These are phyloP conservation scores for Microdochium bolleyi DNA, from an alignment of 2,329 filamentous ascomycete genomes.

Conservation along the genomic window DNA sequence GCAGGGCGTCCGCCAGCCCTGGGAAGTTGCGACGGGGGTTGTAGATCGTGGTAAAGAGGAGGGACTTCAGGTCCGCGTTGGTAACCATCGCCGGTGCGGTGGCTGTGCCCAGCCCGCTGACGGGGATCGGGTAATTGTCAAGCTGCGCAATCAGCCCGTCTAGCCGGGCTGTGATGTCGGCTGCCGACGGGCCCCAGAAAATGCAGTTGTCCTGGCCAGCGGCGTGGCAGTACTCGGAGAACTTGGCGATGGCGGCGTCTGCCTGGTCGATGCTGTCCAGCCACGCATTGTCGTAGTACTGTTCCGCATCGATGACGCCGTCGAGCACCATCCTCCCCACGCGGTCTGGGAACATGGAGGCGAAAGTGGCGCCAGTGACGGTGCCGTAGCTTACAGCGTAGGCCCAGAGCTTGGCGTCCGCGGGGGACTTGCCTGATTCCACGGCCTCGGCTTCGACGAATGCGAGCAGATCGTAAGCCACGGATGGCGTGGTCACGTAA, in stretches of 20 bases:
- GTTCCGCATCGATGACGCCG: slow-evolving; percentile 13
- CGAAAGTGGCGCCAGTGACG: slow-evolving; percentile 19
- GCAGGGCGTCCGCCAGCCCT: slow-evolving; percentile 15
- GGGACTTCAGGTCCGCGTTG: slow-evolving; percentile 18
- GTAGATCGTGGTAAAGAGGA: slow-evolving; percentile 15
- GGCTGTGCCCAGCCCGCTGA: slow-evolving; percentile 9
- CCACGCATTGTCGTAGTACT: slow-evolving; percentile 16
- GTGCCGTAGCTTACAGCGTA: slow-evolving; percentile 22
- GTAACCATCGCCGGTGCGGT: slow-evolving; percentile 13
- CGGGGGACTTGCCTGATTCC: slow-evolving; percentile 8
- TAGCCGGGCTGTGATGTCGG: slow-evolving; percentile 14
- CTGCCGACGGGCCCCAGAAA: slow-evolving; percentile 19
- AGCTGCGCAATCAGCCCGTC: slow-evolving; percentile 15
- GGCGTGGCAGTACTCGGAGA: slow-evolving; percentile 13
- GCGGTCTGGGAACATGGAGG: slow-evolving; percentile 29
- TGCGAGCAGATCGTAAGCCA: slow-evolving; percentile 19
- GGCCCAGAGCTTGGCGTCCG: slow-evolving; percentile 18
- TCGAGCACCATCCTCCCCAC: slow-evolving; percentile 27
- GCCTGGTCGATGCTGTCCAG: slow-evolving; percentile 11
- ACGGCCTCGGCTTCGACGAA: slow-evolving; percentile 20
- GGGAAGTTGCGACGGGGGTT: slow-evolving; percentile 14
- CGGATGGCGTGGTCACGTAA: slow-evolving; percentile 21
- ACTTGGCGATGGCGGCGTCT: slow-evolving; percentile 11
- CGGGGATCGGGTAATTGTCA: slow-evolving; percentile 13
- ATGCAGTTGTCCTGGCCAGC: slow-evolving; percentile 16